A percentile compares a stretch with the other conserved stretches of the same genome.
Evolutionary conservation across 2,329 filamentous ascomycete species (phyloP).

Genomic region (Trichophyton benhamiae): DNA sequence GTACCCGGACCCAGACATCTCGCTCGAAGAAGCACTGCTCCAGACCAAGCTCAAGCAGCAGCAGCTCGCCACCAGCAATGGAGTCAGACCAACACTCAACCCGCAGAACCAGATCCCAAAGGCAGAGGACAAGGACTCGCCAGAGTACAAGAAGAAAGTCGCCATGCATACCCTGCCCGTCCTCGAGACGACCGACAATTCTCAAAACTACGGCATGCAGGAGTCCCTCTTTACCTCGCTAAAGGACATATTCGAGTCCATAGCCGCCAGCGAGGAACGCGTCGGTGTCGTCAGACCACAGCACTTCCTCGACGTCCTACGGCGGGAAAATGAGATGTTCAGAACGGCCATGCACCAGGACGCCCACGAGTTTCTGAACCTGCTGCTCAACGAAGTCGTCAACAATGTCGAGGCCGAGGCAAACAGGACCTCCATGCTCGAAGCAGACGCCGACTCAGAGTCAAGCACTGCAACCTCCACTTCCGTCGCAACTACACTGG

Average conservation of each 20-base stretch:
- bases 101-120: constrained; percentile 47
- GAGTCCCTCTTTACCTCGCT: constrained; percentile 89
- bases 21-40: constrained; percentile 38
- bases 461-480: constrained; percentile 38
- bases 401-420: constrained; percentile 85
- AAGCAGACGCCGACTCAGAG: constrained; percentile 27
- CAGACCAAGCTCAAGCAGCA: constrained; percentile 28
- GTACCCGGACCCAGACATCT: constrained; percentile 50
- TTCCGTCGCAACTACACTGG: constrained; percentile 23
- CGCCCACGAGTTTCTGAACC: constrained; percentile 90
- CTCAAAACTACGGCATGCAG: constrained; percentile 73
- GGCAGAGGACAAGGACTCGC: constrained; percentile 87
- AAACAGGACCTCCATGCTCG: constrained; percentile 30
- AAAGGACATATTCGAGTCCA: constrained; percentile 88
- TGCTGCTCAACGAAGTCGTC: constrained; percentile 92
- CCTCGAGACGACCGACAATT: constrained; percentile 72
- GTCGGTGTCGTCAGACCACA: constrained; percentile 86
- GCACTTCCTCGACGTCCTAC: constrained; percentile 85
- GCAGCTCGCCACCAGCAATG: constrained; percentile 26
- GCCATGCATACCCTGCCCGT: constrained; percentile 80
- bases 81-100: constrained; percentile 22
- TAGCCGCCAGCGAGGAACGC: constrained; percentile 67
- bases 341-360: constrained; percentile 96
- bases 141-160: constrained; percentile 96
- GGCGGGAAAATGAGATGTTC: constrained; percentile 94